Base-by-base conservation (phyloP, 805 yeast genomes). In the Candida qinlingensis region DNA sequence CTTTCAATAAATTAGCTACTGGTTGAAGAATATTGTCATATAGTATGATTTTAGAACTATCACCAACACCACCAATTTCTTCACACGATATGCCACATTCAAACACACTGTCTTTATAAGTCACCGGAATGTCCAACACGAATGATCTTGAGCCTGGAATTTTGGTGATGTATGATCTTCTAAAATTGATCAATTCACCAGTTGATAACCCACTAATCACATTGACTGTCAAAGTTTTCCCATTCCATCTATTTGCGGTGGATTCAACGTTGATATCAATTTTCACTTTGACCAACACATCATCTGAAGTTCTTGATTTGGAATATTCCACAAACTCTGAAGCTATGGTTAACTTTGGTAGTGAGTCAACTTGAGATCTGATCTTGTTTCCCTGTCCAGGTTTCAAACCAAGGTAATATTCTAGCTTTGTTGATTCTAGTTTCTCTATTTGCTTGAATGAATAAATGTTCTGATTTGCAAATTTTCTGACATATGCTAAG, bases 171-270 rank as follows among this genome's bases (percentile, higher is more conserved):
- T 52, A 60, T 1, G 75, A 58, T 50, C 75, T 68, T 48, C 80
- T 64, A 47, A 74, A 77, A 49, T 75, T 81, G 7, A 76, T 46
- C 10, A 79, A 51, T 4, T 42, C 54, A 0, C 78, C 79, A 6
- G 57, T 53, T 4, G 58, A 51, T 34, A 59, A 58, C 2, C 61
- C 62, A 10, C 66, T 49, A 7, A 66, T 54, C 1, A 74, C 56
- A 39, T 64, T 67, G 0, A 67, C 48, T 1, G 68, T 64, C 3
- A 72, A 45, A 4, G 57, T 40, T 39, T 64, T 60, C 10, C 66
- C 67, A 46, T 65, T 66, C 75, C 75, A 71, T 7, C 40, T 50
- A 25, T 33, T 26, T 7, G 46, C 30, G 1, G 56, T 39, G 0
- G 59, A 38, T 30, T 54, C 54, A 39, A 54, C 53, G 19, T 48